A percentile compares a stretch with the other conserved stretches of the same genome.
phyloP scores from a whole-genome alignment of 495 filamentous ascomycete species.

The Lepidopterella palustris region DNA sequence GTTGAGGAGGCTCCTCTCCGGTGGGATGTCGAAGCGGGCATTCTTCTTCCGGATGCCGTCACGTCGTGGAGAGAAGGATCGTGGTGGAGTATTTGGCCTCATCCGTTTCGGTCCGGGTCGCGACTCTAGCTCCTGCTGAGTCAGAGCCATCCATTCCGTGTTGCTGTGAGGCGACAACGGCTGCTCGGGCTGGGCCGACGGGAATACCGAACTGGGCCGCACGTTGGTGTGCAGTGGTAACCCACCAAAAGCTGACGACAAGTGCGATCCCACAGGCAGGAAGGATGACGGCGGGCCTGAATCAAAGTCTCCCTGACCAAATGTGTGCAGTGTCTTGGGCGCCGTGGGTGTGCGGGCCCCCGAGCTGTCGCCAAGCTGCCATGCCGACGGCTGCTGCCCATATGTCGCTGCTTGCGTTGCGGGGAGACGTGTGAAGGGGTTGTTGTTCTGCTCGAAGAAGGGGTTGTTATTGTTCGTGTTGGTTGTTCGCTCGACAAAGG shows the following conservation, averaged over 20 bases:
- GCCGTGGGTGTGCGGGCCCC: slow-evolving; percentile 40
- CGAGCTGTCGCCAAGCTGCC: slow-evolving; percentile 33
- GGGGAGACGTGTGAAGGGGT: slow-evolving; percentile 42
- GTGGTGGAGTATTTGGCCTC: slow-evolving; percentile 64
- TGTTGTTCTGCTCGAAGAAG: slow-evolving; percentile 43
- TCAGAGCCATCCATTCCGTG: slow-evolving; percentile 53
- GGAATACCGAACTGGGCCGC: slow-evolving; percentile 29
- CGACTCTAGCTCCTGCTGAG: slow-evolving; percentile 45
- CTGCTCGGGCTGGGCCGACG: slow-evolving; percentile 38
- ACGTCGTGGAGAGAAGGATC: slow-evolving; percentile 76
- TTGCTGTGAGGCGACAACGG: slow-evolving; percentile 56
- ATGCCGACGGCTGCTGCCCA: slow-evolving; percentile 36
- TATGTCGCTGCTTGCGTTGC: slow-evolving; percentile 40
- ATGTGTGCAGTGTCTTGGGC: slow-evolving; percentile 31
- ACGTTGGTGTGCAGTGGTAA: slow-evolving; percentile 27
- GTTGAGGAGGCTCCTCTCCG: slow-evolving; percentile 85
- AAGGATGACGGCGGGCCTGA: slow-evolving; percentile 42
- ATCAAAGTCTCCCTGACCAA: slow-evolving; percentile 35
- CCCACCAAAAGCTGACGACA: slow-evolving; percentile 34
- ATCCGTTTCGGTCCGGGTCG: slow-evolving; percentile 64
- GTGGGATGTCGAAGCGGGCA: slow-evolving; percentile 93
- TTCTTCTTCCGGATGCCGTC: slow-evolving; percentile 99
- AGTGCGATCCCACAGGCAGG: slow-evolving; percentile 33
- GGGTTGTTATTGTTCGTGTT: slow-evolving; percentile 25
- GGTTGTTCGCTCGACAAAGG: slow-evolving; percentile 29